phyloP scores from a whole-genome alignment of 164 flowering plant species.

The Dillenia suffruticosa region DNA sequence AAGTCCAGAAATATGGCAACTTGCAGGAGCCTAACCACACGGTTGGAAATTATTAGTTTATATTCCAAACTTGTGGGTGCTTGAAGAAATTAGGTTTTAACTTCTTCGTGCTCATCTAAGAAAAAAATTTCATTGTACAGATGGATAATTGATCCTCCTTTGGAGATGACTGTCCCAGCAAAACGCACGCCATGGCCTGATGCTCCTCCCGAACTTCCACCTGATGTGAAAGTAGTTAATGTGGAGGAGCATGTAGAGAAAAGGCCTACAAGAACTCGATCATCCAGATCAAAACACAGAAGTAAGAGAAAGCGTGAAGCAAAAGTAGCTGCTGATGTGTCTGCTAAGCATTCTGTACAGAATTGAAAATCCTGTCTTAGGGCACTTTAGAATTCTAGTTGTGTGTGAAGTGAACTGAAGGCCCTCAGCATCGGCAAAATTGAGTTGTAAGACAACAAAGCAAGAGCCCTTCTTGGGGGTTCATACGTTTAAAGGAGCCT shows the following conservation, averaged over 20 bases:
- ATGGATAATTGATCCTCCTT: constrained; percentile 85
- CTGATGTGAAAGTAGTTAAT: constrained; percentile 25
- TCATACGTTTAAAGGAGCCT: too few species aligned
- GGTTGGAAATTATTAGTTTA: too few species aligned
- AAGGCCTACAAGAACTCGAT: constrained; percentile 35
- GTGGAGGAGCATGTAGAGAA: constrained; percentile 42
- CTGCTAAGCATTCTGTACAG: constrained; percentile 28
- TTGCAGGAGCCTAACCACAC: too few species aligned
- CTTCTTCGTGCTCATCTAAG: neutral
- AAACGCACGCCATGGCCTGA: constrained; percentile 98
- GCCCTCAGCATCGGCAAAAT: constrained; percentile 8
- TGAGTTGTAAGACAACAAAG: neutral
- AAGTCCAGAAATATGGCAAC: too few species aligned
- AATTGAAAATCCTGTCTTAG: constrained; percentile 8
- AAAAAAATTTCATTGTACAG: constrained; percentile 30
- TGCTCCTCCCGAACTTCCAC: constrained; percentile 82
- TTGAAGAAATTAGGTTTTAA: too few species aligned
- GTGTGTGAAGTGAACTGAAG: neutral
- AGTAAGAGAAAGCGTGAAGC: constrained; percentile 64
- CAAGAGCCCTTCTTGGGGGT: too few species aligned
- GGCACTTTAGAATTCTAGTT: too few species aligned
- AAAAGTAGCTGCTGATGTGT: constrained; percentile 34
- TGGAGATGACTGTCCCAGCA: constrained; percentile 87
- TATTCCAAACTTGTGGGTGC: too few species aligned
- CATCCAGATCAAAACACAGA: constrained; percentile 49